phyloP scores from a whole-genome alignment of 164 flowering plant genomes.

The Sedum album region DNA sequence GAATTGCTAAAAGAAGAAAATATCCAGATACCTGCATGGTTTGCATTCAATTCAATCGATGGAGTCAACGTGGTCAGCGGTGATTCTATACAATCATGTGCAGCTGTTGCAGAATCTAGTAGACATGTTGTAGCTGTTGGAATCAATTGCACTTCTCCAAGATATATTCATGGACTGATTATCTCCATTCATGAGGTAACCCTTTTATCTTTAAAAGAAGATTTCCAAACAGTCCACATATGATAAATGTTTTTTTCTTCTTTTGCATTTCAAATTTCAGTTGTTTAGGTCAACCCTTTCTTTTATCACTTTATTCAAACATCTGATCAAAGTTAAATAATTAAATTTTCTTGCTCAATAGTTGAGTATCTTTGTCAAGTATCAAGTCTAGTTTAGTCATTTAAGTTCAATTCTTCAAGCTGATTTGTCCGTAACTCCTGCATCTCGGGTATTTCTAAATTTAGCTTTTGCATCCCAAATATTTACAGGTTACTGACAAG shows the following conservation, averaged over 20 bases:
- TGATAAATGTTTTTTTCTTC: too few species aligned
- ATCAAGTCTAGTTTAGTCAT: background rate
- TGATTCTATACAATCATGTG: conserved; percentile 65
- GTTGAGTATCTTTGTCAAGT: background rate
- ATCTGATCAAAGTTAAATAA: background rate
- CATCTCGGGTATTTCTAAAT: background rate
- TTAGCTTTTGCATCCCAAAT: background rate
- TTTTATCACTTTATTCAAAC: too few species aligned
- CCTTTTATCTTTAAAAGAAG: background rate
- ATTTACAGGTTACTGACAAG: conserved; percentile 59
- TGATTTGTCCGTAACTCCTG: too few species aligned
- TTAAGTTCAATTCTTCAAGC: too few species aligned
- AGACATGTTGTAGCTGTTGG: conserved; percentile 73
- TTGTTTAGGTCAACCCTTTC: too few species aligned
- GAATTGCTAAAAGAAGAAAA: conserved; percentile 57
- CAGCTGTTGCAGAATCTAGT: conserved; percentile 56
- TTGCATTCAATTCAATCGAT: conserved; percentile 71
- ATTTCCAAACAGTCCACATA: too few species aligned
- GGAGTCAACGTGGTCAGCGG: conserved; percentile 76
- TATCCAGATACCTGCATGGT: conserved; percentile 74
- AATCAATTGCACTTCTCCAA: conserved; percentile 88
- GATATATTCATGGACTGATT: conserved; percentile 58
- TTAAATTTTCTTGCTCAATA: background rate
- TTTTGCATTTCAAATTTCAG: too few species aligned
- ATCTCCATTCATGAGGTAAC: conserved; percentile 48